Base-by-base conservation (phyloP, 1,139 yeast species). In the Kodamaea anthophila region DNA sequence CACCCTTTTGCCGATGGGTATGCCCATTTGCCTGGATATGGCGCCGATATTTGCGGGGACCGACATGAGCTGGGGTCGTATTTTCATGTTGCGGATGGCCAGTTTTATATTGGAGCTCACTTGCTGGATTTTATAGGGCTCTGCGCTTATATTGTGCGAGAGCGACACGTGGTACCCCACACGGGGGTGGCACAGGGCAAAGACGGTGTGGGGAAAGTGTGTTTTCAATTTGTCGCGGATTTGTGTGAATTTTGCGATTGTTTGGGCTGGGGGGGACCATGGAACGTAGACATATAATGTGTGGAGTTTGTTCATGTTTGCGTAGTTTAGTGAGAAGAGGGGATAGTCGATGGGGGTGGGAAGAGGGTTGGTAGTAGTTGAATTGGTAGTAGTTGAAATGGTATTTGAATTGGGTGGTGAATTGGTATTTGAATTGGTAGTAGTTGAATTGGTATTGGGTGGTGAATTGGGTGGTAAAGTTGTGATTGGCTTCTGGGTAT, bases 91-190 rank as follows among this genome's bases (percentile, higher is more conserved):
- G 5, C 13, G n/a, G 5, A 42, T 15, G 8, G 42, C 31, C 7
- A 29, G 29, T 5, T 16, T 8, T 10, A 42, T 26, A 24, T 39
- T 40, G 9, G 29, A 30, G 3, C 19, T 23, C 26, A 47, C 32
- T 18, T 36, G 39, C 8, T 25, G 28, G 8, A 43, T 23, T 22
- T 39, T 29, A 21, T 40, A 39, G 2, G 28, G 30, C 5, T 40
- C 39, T 4, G 39, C 43, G 4, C 4, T 16, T 10, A 44, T 22
- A 22, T 49, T 49, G 10, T 47, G 43, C 21, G 32, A 39, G 5
- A 47, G 19, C 2, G 47, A 35, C 9, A 47, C 38, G 24, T 49
- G 53, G 24, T 42, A 40, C 5, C 36, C 34, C 7, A 36, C 30
- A 11, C 16, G 19, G 10, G 21, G n/a, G 6, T n/a, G 15, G 21